These are phyloP conservation scores for Teratosphaeria destructans DNA, from an alignment of 2,329 filamentous ascomycete genomes.

Conservation along the genomic window DNA sequence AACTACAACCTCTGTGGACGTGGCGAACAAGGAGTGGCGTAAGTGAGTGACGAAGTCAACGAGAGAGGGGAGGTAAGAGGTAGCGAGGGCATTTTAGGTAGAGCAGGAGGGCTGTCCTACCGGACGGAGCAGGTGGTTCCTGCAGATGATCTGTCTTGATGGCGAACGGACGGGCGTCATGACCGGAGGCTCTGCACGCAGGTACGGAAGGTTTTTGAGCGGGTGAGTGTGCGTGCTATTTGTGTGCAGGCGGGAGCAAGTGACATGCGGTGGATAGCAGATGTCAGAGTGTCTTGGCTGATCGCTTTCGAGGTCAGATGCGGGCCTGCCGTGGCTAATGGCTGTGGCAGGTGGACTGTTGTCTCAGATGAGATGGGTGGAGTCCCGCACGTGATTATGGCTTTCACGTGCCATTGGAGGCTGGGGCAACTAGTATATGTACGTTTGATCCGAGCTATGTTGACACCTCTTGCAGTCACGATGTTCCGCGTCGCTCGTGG, in stretches of 20 bases:
- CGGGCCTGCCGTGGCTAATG: background rate
- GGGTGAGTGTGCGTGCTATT: background rate
- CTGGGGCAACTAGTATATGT: background rate
- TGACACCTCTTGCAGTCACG: background rate
- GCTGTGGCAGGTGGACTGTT: background rate
- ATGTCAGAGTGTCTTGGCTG: background rate
- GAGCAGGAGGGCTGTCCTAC: background rate
- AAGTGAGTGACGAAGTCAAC: background rate
- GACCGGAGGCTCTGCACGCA: background rate
- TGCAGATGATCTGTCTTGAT: background rate
- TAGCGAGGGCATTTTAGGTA: background rate
- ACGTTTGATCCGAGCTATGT: background rate
- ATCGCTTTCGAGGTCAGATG: background rate
- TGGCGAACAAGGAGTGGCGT: background rate
- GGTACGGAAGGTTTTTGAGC: background rate
- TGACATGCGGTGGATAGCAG: background rate
- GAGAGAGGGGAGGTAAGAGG: background rate
- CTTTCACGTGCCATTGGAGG: background rate
- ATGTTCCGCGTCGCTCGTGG: too few species aligned
- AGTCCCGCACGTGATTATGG: background rate
- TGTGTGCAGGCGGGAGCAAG: background rate
- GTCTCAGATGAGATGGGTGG: background rate
- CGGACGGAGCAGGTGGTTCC: background rate
- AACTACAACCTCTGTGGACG: background rate
- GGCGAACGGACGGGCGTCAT: background rate